Percentiles rank a stretch among this genome's conserved stretches.
Conservation (phyloP, 192 early-diverging fungal species). For the Cladochytrium replicatum region DNA sequence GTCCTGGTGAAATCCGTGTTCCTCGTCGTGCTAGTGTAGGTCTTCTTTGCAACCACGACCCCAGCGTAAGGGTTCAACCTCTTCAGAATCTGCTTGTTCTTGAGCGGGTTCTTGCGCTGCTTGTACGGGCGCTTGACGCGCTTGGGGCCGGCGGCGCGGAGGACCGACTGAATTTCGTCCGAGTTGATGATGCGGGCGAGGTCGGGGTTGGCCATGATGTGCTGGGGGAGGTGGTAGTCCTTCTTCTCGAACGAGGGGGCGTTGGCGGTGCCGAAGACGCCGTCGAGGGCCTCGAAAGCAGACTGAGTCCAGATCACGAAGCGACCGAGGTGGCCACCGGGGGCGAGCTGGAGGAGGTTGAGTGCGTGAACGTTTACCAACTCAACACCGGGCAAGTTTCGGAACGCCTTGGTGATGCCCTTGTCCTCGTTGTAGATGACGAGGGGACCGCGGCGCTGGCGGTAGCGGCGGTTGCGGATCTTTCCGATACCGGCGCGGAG, state of each 20-base stretch:
- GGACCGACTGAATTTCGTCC: slow-evolving; percentile 89
- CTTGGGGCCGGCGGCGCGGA: slow-evolving; percentile 71
- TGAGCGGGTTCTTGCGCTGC: slow-evolving; percentile 98
- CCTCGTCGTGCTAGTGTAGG: too few species aligned
- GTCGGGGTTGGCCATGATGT: slow-evolving; percentile 90
- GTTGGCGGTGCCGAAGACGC: slow-evolving; percentile 82
- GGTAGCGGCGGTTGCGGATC: slow-evolving; percentile 92
- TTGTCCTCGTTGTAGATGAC: slow-evolving; percentile 91
- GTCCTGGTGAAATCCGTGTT: too few species aligned
- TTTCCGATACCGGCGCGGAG: slow-evolving; percentile 95
- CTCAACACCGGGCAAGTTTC: slow-evolving; percentile 98
- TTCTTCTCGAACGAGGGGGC: slow-evolving; percentile 76
- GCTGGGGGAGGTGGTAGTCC: slow-evolving; percentile 77
- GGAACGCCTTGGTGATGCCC: slow-evolving; percentile 89
- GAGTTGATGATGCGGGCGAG: slow-evolving; percentile 93
- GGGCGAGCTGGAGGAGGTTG: slow-evolving; percentile 97
- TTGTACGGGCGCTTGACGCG: slow-evolving; percentile 83
- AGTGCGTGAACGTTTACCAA: slow-evolving; percentile 75
- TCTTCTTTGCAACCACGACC: too few species aligned
- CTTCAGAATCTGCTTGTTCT: slow-evolving; percentile 80
- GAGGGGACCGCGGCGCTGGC: slow-evolving; percentile 91
- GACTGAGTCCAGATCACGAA: slow-evolving; percentile 98
- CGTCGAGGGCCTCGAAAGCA: slow-evolving; percentile 86
- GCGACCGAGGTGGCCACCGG: slow-evolving; percentile 97
- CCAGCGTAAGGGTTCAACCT: slow-evolving; percentile 97